Conservation (phyloP, 495 filamentous ascomycete species). For the Pseudotulostoma volvatum region DNA sequence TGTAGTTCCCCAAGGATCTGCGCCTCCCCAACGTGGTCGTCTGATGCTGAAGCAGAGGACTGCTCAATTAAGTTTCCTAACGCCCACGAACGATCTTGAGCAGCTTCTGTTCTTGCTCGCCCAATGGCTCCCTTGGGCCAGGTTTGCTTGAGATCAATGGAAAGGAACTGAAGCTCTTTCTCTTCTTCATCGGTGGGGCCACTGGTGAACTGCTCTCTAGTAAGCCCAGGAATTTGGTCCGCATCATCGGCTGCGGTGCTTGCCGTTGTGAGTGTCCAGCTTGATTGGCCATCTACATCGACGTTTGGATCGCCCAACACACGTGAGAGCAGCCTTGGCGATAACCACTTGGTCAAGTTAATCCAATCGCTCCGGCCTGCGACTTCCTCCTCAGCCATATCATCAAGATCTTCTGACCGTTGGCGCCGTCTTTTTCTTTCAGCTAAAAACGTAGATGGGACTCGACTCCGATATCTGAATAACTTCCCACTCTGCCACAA, state of each 20-base stretch:
- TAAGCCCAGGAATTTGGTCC: conserved; percentile 36
- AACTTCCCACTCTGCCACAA: conserved; percentile 27
- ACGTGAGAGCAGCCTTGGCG: conserved; percentile 20
- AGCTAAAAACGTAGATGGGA: conserved; percentile 7
- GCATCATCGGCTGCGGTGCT: conserved; percentile 28
- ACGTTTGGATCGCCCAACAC: conserved; percentile 21
- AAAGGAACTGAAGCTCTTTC: conserved; percentile 28
- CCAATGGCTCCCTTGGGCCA: conserved; percentile 56
- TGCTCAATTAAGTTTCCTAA: conserved; percentile 35
- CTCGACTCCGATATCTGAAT: conserved; percentile 28
- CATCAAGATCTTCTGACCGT: conserved; percentile 5
- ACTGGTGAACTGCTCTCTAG: conserved; percentile 4
- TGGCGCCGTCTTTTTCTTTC: conserved; percentile 1
- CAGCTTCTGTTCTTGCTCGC: conserved; percentile 51
- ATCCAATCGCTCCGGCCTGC: conserved; percentile 25
- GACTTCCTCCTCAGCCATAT: conserved; percentile 18
- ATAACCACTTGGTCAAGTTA: conserved; percentile 24
- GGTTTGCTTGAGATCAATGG: conserved; percentile 39
- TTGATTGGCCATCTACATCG: conserved; percentile 23
- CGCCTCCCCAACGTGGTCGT: conserved; percentile 15
- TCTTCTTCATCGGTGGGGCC: conserved; percentile 15
- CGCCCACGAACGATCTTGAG: conserved; percentile 58
- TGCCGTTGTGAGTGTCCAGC: conserved; percentile 32
- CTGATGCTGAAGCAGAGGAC: conserved; percentile 5
- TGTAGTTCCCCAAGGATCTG: conserved; percentile 75